phyloP scores from a whole-genome alignment of 2,329 filamentous ascomycete species.

The Zymoseptoria pseudotritici region DNA sequence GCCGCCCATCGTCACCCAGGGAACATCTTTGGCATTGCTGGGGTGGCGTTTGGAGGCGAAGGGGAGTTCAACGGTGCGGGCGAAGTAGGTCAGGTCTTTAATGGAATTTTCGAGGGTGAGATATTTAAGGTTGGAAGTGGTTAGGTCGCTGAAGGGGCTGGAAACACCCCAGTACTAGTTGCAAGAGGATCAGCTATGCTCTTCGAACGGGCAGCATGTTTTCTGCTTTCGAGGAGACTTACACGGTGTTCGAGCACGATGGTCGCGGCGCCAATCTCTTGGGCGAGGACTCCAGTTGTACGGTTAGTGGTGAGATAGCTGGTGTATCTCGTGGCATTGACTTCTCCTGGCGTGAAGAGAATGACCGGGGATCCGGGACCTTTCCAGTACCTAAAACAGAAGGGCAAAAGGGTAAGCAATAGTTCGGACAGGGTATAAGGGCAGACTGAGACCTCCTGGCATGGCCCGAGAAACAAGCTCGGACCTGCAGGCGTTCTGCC shows the following conservation, averaged over 20 bases:
- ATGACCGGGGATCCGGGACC: conserved; percentile 48
- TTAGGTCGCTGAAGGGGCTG: conserved; percentile 45
- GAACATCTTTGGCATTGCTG: conserved; percentile 46
- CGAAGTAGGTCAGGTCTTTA: conserved; percentile 48
- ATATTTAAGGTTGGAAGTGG: conserved; percentile 47
- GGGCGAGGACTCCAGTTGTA: conserved; percentile 45
- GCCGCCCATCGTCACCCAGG: conserved; percentile 47
- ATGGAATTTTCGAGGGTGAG: conserved; percentile 49
- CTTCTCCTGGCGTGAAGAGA: conserved; percentile 41
- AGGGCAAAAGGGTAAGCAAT: no score
- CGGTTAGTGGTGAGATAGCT: conserved; percentile 46
- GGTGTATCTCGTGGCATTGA: conserved; percentile 39
- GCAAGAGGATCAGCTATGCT: not conserved
- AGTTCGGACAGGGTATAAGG: no score
- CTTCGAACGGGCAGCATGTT: not conserved
- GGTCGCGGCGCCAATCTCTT: conserved; percentile 48
- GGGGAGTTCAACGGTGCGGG: conserved; percentile 45
- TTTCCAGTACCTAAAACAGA: no score
- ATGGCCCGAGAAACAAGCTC: no score
- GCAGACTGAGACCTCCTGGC: no score
- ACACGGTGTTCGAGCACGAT: conserved; percentile 50
- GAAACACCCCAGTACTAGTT: conserved; percentile 49
- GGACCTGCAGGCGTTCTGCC: no score
- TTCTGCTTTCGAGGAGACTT: not conserved
- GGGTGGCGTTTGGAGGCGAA: conserved; percentile 42